These are phyloP conservation scores for Antrodiella citrinella DNA, from an alignment of 768 basidiomycete species.

Conservation along the genomic window DNA sequence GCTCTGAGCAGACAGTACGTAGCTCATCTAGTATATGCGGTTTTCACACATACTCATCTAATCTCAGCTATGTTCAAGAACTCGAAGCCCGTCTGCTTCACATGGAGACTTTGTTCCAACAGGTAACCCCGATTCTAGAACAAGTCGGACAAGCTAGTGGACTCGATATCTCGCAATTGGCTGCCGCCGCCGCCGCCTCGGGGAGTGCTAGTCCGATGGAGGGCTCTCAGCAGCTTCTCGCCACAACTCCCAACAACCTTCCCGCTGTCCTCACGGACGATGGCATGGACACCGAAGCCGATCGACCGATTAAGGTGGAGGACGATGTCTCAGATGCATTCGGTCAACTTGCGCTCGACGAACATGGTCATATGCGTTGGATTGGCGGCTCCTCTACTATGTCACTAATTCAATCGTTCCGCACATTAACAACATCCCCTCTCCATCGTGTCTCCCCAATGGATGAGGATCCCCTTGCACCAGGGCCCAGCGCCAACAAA, in stretches of 20 bases:
- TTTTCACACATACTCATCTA: neutral
- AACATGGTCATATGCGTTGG: conserved; percentile 87
- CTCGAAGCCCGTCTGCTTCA: conserved; percentile 81
- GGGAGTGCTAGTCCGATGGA: conserved; percentile 3
- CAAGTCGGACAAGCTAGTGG: conserved; percentile 55
- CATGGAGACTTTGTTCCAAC: conserved; percentile 81
- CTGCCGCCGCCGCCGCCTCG: conserved; percentile 10
- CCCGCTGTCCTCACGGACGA: conserved; percentile 11
- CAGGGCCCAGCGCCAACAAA: conserved; percentile 75
- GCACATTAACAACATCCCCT: conserved; percentile 63
- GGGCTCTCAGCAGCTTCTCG: neutral
- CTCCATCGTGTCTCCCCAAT: conserved; percentile 73
- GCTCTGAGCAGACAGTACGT: conserved; percentile 85
- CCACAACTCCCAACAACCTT: conserved; percentile 10
- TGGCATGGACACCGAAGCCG: conserved; percentile 22
- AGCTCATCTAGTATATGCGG: neutral
- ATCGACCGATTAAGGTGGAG: conserved; percentile 46
- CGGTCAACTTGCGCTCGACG: conserved; percentile 82
- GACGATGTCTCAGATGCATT: conserved; percentile 81
- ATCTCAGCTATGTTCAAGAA: conserved; percentile 77
- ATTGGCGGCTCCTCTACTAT: conserved; percentile 89
- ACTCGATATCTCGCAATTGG: conserved; percentile 16
- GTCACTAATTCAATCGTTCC: conserved; percentile 87
- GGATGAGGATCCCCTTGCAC: conserved; percentile 75
- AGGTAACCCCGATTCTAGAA: conserved; percentile 73